A percentile compares a stretch with the other conserved stretches of the same genome.
phyloP scores from a whole-genome alignment of 805 yeast species.

The Schizosaccharomyces osmophilus region DNA sequence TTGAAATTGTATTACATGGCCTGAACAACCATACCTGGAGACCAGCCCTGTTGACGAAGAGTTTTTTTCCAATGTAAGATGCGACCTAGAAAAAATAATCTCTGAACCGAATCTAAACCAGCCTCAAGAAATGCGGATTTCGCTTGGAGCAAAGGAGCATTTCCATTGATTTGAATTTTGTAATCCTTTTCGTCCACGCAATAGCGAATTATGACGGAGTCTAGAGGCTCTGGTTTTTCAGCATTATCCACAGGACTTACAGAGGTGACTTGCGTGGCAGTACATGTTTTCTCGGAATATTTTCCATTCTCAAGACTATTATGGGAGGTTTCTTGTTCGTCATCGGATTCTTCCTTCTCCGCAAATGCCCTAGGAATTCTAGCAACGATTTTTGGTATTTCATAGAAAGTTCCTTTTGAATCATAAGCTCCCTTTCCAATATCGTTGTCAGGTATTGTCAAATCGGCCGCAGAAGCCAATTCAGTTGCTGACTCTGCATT shows the following conservation, averaged over 20 bases:
- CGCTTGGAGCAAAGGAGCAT: not conserved
- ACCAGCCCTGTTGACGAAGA: constrained; percentile 2
- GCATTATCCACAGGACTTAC: not conserved
- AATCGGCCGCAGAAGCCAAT: not conserved
- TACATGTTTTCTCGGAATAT: not conserved
- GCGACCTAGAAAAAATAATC: not conserved
- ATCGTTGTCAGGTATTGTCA: not conserved
- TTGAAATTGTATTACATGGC: not conserved
- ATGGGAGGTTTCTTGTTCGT: not conserved
- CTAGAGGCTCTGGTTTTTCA: not conserved
- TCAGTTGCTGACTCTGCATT: not conserved
- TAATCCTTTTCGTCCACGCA: not conserved
- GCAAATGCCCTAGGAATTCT: not conserved
- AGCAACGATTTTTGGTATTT: not conserved
- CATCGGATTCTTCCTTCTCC: not conserved
- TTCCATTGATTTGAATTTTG: not conserved
- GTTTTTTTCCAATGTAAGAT: not conserved
- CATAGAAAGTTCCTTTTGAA: not conserved
- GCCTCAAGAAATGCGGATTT: not conserved
- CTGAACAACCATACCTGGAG: not conserved
- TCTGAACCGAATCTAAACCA: not conserved
- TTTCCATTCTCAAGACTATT: not conserved
- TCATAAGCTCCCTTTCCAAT: not conserved
- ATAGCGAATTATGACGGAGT: not conserved
- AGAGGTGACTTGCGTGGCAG: not conserved